Evolutionary conservation across 441 rosid species (phyloP).

Genomic region (Hura crepitans): DNA sequence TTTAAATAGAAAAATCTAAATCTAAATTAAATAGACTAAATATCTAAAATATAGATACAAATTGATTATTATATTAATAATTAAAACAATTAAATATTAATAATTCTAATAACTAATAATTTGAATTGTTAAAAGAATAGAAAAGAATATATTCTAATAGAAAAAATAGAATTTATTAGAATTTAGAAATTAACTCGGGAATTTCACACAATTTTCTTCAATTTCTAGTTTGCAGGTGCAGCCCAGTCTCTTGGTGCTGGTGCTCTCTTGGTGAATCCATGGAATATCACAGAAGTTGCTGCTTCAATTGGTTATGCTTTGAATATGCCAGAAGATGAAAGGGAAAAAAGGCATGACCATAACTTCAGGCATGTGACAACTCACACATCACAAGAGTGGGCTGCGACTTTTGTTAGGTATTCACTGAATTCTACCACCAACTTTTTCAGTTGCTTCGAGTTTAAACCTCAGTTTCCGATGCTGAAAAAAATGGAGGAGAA

Average conservation of each 20-base stretch:
- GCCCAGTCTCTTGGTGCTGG: conserved; percentile 87
- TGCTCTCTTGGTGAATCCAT: conserved; percentile 65
- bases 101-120: no score
- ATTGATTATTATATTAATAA: no score
- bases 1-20: no score
- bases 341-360: conserved; percentile 69
- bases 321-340: conserved; percentile 61
- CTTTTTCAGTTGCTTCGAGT: not conserved
- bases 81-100: no score
- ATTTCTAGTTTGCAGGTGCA: conserved; percentile 72
- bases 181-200: not conserved
- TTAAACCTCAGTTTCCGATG: not conserved
- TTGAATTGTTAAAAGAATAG: no score
- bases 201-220: not conserved
- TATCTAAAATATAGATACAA: no score
- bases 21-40: no score
- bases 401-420: conserved; percentile 73
- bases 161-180: no score
- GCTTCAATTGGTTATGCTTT: conserved; percentile 63
- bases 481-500: conserved; percentile 3
- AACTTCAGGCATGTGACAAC: conserved; percentile 60
- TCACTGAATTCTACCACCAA: conserved; percentile 15
- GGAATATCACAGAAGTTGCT: conserved; percentile 76
- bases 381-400: conserved; percentile 84
- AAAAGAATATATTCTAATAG: no score